Base-by-base conservation (phyloP, 2,329 filamentous ascomycete genomes). In the Fusarium albosuccineum region DNA sequence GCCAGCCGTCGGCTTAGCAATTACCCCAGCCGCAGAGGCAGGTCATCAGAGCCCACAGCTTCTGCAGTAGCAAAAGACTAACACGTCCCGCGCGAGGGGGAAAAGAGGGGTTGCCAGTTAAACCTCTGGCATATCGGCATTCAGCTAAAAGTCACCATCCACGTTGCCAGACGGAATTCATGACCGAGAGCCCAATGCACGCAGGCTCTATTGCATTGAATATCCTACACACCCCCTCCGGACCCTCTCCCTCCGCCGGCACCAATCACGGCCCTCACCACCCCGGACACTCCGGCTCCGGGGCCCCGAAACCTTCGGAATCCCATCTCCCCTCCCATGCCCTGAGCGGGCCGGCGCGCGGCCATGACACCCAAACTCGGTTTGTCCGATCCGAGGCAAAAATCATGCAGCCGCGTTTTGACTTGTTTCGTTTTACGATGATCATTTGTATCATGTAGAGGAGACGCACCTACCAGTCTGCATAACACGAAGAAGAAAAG, bases 1-100 rank as follows among this genome's bases (percentile, higher is more conserved):
- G 42, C 64, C 66, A 71, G 33, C 22, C 55, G 50, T 67, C 53
- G 58, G 57, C 66, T 73, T 73, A 72, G 66, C 68, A 73, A 73
- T 73, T 60, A 60, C 51, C 30, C 56, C 29, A 9, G 27, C 44
- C 48, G 33, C 34, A 60, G 36, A 59, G 49, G 44, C 30, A 54
- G 42, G 50, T 62, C 49, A 51, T 57, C 9, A 26, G 45, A 41
- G 34, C 40, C 26, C 37, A 42, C 50, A 48, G 36, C 42, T 13
- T 30, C 34, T 60, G 50, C 52, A 60, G 42, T 44, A 62, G 22
- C 22, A 22, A 22, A 22, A 22, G 22, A 22, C 22, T 22, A 22
- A 5, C 22, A 22, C 22, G 22, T 22, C 22, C 22, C 22, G 22
- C 22, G 22, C 22, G 22, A 22, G 22, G 22, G 22, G 22, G 5